Percentiles rank a stretch among this genome's conserved stretches.
These are phyloP conservation scores for Inonotus hispidus DNA, from an alignment of 1,284 basidiomycete species.

Conservation along the genomic window DNA sequence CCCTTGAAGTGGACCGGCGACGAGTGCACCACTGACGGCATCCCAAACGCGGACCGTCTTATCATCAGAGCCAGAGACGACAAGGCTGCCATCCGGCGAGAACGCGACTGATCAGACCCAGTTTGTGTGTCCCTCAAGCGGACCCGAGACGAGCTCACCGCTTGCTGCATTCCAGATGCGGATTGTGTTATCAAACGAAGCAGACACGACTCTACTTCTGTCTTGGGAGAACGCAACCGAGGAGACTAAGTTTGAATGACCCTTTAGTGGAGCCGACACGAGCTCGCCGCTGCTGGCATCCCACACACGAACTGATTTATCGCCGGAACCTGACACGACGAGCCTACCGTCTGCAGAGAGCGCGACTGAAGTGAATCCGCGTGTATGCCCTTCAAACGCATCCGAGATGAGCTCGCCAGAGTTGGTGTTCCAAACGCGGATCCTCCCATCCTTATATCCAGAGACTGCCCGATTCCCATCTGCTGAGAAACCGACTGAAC, in stretches of 20 bases:
- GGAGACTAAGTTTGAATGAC: neutral
- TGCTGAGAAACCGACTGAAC: neutral
- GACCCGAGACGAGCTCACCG: conserved; percentile 27
- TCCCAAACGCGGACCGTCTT: conserved; percentile 93
- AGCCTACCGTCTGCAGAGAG: conserved; percentile 13
- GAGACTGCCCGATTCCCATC: conserved; percentile 14
- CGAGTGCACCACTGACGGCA: conserved; percentile 20
- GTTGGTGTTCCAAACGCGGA: conserved; percentile 12
- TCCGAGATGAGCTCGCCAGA: neutral
- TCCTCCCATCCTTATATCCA: conserved; percentile 6
- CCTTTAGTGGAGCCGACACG: neutral
- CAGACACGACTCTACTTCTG: conserved; percentile 4
- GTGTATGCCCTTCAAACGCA: conserved; percentile 12
- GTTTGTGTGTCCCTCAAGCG: conserved; percentile 31
- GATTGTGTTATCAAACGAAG: neutral
- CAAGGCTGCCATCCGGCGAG: conserved; percentile 28
- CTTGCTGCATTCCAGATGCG: neutral
- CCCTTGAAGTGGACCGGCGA: conserved; percentile 27
- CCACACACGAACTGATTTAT: conserved; percentile 19
- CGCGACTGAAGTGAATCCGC: conserved; percentile 5
- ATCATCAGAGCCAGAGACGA: conserved; percentile 22
- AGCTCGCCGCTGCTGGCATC: neutral
- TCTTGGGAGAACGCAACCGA: conserved; percentile 9
- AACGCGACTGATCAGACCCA: conserved; percentile 39
- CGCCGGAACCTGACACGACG: conserved; percentile 11